These are phyloP conservation scores for Quercus engelmannii DNA, from an alignment of 306 rosid genomes.

Conservation along the genomic window DNA sequence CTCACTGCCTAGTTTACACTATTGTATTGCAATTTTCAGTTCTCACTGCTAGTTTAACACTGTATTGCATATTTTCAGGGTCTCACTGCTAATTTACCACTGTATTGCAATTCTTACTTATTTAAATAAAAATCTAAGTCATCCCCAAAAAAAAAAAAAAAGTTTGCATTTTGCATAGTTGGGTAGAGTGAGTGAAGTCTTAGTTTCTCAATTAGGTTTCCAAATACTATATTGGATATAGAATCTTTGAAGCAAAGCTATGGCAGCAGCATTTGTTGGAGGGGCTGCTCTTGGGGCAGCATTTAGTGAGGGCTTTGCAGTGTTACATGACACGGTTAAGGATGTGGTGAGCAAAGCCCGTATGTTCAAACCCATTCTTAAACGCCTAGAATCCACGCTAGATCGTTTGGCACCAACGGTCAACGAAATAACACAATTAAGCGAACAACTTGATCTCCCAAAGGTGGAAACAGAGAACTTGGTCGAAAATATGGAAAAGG, in stretches of 20 bases:
- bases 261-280: background rate
- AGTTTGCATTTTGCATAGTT: background rate
- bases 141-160: no score
- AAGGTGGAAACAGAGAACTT: background rate
- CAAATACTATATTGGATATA: no score
- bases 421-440: background rate
- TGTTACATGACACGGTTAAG: background rate
- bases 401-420: background rate
- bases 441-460: background rate
- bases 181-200: no score
- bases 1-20: no score
- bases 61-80: no score
- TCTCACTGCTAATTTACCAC: no score
- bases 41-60: no score
- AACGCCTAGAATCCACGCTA: background rate
- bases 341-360: background rate
- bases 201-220: no score
- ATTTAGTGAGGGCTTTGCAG: background rate
- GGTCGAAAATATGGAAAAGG: background rate
- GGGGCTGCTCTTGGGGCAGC: constrained; percentile 5
- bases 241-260: background rate
- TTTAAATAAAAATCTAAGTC: no score
- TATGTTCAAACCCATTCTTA: constrained; percentile 9
- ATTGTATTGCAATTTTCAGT: no score
- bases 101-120: no score